phyloP scores from a whole-genome alignment of 2,329 filamentous ascomycete genomes.

The Rachicladosporium sp. region DNA sequence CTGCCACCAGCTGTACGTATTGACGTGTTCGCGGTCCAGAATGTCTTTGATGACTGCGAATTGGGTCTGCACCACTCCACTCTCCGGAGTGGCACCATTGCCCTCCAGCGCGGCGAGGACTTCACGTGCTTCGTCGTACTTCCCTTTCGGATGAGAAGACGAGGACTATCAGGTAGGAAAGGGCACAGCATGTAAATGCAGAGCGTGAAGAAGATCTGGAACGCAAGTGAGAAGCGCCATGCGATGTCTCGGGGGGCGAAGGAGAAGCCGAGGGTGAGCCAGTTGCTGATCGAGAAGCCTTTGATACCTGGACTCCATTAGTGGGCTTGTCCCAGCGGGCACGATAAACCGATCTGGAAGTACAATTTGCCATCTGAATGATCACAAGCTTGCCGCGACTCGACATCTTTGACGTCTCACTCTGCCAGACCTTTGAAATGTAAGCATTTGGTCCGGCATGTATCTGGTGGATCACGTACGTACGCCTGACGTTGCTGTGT shows the following conservation, averaged over 20 bases:
- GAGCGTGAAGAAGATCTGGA: slow-evolving; percentile 43
- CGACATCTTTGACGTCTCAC: slow-evolving; percentile 38
- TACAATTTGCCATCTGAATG: slow-evolving; percentile 39
- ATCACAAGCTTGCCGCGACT: slow-evolving; percentile 39
- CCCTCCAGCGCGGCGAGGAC: slow-evolving; percentile 36
- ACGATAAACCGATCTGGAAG: slow-evolving; percentile 23
- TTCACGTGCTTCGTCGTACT: slow-evolving; percentile 36
- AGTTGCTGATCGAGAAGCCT: slow-evolving; percentile 5
- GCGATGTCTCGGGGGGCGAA: slow-evolving; percentile 31
- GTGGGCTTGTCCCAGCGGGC: no score
- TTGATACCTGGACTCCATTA: no score
- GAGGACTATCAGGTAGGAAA: slow-evolving; percentile 27
- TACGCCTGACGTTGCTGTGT: slow-evolving; percentile 36
- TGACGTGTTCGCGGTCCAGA: slow-evolving; percentile 33
- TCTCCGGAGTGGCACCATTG: slow-evolving; percentile 30
- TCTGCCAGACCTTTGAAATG: no score
- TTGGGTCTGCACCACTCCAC: slow-evolving; percentile 29
- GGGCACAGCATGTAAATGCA: slow-evolving; percentile 25
- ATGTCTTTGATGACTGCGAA: slow-evolving; percentile 40
- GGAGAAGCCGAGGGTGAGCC: slow-evolving; percentile 31
- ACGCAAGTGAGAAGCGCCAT: slow-evolving; percentile 43
- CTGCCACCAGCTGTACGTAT: slow-evolving; percentile 34
- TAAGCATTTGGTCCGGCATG: no score
- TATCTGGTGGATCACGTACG: no score
- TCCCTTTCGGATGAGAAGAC: slow-evolving; percentile 41